Conservation (phyloP, 768 basidiomycete genomes). For the Suillus placidus region DNA sequence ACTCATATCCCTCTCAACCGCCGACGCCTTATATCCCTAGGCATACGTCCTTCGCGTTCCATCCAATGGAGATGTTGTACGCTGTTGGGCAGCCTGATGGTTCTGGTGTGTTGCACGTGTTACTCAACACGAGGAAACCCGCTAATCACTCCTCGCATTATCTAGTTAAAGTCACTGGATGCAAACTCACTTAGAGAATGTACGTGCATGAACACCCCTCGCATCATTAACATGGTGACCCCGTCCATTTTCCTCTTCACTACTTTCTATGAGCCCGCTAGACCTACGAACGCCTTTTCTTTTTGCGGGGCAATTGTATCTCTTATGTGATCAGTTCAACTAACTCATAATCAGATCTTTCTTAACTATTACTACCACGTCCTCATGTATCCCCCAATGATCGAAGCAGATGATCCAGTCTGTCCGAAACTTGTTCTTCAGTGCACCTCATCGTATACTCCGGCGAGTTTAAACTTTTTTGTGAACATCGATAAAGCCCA, state of each 20-base stretch:
- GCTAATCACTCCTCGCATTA: slow-evolving; percentile 16
- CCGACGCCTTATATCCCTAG: slow-evolving; percentile 65
- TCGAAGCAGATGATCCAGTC: neutral
- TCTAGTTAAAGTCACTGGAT: slow-evolving; percentile 59
- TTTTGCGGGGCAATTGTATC: neutral
- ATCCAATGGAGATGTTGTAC: slow-evolving; percentile 86
- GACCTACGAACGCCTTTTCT: neutral
- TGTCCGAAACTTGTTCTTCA: neutral
- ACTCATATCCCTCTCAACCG: slow-evolving; percentile 54
- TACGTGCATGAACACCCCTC: neutral
- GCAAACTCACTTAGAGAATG: slow-evolving; percentile 44
- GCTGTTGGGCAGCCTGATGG: slow-evolving; percentile 77
- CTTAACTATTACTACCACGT: neutral
- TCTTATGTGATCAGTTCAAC: neutral
- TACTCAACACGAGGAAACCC: neutral
- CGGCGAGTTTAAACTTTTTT: neutral
- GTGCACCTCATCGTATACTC: neutral
- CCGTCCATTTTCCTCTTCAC: neutral
- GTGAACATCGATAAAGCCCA: neutral
- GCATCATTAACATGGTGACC: neutral
- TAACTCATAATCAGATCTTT: neutral
- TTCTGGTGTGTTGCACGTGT: slow-evolving; percentile 39
- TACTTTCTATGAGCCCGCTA: neutral
- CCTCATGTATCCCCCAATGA: neutral
- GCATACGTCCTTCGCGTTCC: slow-evolving; percentile 71